Evolutionary conservation across 805 yeast genomes (phyloP).

Genomic region (Ogataea ramenticola): DNA sequence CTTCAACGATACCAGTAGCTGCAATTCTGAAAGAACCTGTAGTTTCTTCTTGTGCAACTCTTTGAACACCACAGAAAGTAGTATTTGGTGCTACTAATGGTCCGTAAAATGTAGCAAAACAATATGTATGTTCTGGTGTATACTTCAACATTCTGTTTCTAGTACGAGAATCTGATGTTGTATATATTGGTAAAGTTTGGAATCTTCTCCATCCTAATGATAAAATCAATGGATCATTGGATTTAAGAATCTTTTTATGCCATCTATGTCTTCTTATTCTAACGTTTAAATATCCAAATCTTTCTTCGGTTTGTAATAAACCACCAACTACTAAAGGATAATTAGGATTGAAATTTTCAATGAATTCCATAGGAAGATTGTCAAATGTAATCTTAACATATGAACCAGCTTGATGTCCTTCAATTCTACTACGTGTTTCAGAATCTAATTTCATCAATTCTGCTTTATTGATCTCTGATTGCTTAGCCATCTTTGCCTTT

Average conservation of each 20-base stretch:
- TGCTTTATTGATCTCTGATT: constrained; percentile 84
- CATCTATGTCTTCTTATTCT: constrained; percentile 97
- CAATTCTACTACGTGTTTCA: constrained; percentile 72
- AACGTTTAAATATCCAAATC: constrained; percentile 89
- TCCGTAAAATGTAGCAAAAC: constrained; percentile 93
- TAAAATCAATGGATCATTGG: constrained; percentile 90
- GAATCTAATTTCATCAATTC: constrained; percentile 68
- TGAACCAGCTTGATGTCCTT: constrained; percentile 90
- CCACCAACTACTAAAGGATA: constrained; percentile 91
- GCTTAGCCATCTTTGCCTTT: constrained; percentile 95
- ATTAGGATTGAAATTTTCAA: constrained; percentile 77
- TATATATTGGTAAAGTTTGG: constrained; percentile 92
- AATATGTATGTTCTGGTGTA: constrained; percentile 96
- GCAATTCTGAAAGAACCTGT: constrained; percentile 90
- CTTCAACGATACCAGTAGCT: constrained; percentile 95
- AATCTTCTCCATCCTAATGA: constrained; percentile 98
- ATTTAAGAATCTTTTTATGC: constrained; percentile 93
- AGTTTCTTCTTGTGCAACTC: constrained; percentile 75
- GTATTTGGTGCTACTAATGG: constrained; percentile 97
- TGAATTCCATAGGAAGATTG: constrained; percentile 79
- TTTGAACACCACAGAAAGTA: constrained; percentile 91
- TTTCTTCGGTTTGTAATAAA: constrained; percentile 77
- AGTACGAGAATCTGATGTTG: constrained; percentile 95
- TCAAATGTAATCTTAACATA: constrained; percentile 87
- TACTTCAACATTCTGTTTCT: constrained; percentile 96